Conservation (phyloP, 129 eudicot species). For the Glebionis coronaria region DNA sequence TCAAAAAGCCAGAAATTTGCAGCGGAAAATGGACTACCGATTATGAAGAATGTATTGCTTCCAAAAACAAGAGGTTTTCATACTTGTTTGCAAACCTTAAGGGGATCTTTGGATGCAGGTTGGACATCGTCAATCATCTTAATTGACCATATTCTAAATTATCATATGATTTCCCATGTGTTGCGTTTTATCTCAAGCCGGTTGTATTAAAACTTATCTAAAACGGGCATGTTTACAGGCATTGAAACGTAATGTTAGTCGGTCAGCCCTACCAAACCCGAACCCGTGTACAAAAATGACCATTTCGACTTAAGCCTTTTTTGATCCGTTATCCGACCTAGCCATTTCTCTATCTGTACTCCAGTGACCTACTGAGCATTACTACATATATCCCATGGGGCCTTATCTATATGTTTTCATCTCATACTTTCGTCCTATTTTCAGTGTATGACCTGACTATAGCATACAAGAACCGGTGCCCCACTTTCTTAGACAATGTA, state of each 20-base stretch:
- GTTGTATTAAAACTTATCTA: no score
- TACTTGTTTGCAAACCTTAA: slow-evolving; percentile 70
- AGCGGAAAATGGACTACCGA: slow-evolving; percentile 65
- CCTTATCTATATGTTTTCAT: no score
- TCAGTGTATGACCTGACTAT: slow-evolving; percentile 85
- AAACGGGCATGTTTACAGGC: no score
- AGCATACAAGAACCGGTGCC: slow-evolving; percentile 84
- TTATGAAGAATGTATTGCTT: slow-evolving; percentile 72
- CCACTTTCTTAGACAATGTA: slow-evolving; percentile 78
- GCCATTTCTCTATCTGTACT: not conserved
- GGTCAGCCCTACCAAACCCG: no score
- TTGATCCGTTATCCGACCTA: no score
- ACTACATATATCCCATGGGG: no score
- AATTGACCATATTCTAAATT: not conserved
- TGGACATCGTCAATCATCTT: slow-evolving; percentile 3
- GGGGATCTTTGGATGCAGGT: slow-evolving; percentile 90
- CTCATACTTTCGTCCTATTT: not conserved
- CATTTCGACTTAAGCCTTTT: no score
- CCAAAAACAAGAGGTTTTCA: slow-evolving; percentile 78
- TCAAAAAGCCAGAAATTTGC: slow-evolving; percentile 70
- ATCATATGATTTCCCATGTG: no score
- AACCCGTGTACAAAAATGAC: no score
- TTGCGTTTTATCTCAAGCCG: no score
- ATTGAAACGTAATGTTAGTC: no score
- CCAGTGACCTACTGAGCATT: not conserved